phyloP scores from a whole-genome alignment of 2,329 filamentous ascomycete species.

The Exophiala xenobiotica region DNA sequence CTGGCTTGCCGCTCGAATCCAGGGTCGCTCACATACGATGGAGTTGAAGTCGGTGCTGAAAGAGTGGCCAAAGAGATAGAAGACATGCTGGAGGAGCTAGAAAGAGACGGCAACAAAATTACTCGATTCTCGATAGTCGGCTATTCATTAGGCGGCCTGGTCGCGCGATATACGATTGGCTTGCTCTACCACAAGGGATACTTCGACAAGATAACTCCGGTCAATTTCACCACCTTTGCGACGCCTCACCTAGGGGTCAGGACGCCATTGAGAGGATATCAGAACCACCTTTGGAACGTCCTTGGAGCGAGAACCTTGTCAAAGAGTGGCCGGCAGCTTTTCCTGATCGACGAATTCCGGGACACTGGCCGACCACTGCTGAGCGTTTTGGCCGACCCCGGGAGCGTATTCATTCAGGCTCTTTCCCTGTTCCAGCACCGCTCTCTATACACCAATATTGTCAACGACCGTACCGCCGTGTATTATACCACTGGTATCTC shows the following conservation, averaged over 20 bases:
- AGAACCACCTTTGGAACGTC: constrained; percentile 74
- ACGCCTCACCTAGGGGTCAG: constrained; percentile 78
- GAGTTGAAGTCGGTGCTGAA: constrained; percentile 68
- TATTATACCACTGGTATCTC: constrained; percentile 81
- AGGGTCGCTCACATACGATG: constrained; percentile 62
- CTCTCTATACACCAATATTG: constrained; percentile 79
- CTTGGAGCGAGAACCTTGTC: constrained; percentile 78
- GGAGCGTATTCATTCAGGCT: constrained; percentile 81
- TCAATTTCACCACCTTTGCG: constrained; percentile 94
- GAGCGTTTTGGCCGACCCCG: constrained; percentile 75
- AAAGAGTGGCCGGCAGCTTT: constrained; percentile 81
- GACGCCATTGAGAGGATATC: constrained; percentile 65
- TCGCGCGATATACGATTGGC: constrained; percentile 83
- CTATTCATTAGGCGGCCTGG: constrained; percentile 84
- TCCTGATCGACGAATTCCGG: constrained; percentile 81
- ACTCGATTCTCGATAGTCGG: constrained; percentile 82
- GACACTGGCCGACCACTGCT: constrained; percentile 79
- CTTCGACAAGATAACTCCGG: constrained; percentile 75
- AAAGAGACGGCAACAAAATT: constrained; percentile 66
- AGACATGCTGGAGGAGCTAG: constrained; percentile 54
- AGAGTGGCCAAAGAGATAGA: constrained; percentile 65
- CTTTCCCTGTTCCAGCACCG: constrained; percentile 73
- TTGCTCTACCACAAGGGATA: constrained; percentile 77
- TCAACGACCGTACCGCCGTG: constrained; percentile 78
- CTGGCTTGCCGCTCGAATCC: constrained; percentile 56